phyloP scores from a whole-genome alignment of 495 filamentous ascomycete species.

The Daldinia decipiens region DNA sequence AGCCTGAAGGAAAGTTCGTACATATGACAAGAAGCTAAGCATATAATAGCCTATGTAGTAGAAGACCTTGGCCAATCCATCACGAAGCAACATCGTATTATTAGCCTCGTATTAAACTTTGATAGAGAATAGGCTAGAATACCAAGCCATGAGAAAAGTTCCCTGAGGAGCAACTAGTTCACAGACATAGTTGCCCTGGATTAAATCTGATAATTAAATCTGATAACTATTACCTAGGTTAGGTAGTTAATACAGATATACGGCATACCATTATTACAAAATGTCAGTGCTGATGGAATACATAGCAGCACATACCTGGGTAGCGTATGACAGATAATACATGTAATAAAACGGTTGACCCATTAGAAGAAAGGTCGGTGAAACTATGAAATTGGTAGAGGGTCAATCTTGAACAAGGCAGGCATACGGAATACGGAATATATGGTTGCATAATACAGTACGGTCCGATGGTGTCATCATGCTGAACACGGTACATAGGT shows the following conservation, averaged over 20 bases:
- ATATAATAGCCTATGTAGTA: background rate
- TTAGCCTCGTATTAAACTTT: conserved; percentile 17
- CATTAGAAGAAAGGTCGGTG: conserved; percentile 28
- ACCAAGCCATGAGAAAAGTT: background rate
- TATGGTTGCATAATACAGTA: background rate
- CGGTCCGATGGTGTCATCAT: background rate
- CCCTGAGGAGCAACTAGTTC: background rate
- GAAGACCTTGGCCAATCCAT: background rate
- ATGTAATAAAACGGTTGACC: conserved; percentile 32
- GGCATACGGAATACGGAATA: background rate
- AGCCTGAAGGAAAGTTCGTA: background rate
- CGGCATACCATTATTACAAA: conserved; percentile 9
- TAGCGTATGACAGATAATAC: conserved; percentile 6
- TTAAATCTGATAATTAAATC: background rate
- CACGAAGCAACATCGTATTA: conserved; percentile 5
- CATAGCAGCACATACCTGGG: background rate
- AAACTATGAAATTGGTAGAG: conserved; percentile 20
- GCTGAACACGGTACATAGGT: background rate
- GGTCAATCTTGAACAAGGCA: background rate
- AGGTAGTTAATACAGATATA: background rate
- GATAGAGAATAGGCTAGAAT: conserved; percentile 2
- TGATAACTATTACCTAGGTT: too few species aligned
- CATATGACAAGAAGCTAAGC: background rate
- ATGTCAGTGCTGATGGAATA: background rate
- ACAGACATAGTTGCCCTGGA: background rate